phyloP scores from a whole-genome alignment of 108 stramenopile genomes.

The Stephanodiscus minutulus region DNA sequence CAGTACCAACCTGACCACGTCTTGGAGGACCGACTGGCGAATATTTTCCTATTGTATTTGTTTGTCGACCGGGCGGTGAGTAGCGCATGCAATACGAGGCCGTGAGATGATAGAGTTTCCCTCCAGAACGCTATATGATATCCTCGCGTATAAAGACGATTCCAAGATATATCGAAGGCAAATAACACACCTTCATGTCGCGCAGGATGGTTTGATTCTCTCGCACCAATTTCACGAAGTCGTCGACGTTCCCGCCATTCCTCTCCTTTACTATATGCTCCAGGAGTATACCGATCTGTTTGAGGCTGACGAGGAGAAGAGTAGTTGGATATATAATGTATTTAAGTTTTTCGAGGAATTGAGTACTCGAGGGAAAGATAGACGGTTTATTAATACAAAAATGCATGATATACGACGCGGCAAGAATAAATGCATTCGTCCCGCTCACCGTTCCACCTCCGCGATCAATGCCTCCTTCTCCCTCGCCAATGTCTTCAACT shows the following conservation, averaged over 20 bases:
- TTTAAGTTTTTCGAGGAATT: neutral
- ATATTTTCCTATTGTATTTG: conserved; percentile 21
- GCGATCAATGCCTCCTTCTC: conserved; percentile 1
- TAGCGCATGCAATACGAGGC: neutral
- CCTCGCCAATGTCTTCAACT: conserved; percentile 8
- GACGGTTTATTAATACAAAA: no score
- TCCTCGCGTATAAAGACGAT: neutral
- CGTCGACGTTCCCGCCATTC: conserved; percentile 10
- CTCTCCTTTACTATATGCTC: conserved; percentile 1
- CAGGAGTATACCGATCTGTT: conserved; percentile 1
- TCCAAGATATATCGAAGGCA: no score
- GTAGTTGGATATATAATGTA: neutral
- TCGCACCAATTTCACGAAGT: conserved; percentile 13
- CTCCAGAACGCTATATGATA: neutral
- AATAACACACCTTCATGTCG: conserved; percentile 21
- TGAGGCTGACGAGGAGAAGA: neutral
- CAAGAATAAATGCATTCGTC: neutral
- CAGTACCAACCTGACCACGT: conserved; percentile 26
- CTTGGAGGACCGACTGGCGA: conserved; percentile 29
- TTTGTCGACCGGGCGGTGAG: no score
- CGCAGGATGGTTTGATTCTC: conserved; percentile 21
- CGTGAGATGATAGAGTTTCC: neutral
- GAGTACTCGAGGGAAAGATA: no score
- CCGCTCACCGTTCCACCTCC: conserved; percentile 7
- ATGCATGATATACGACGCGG: no score